These are phyloP conservation scores for Scheffersomyces lignicola DNA, from an alignment of 1,139 yeast genomes.

Conservation along the genomic window DNA sequence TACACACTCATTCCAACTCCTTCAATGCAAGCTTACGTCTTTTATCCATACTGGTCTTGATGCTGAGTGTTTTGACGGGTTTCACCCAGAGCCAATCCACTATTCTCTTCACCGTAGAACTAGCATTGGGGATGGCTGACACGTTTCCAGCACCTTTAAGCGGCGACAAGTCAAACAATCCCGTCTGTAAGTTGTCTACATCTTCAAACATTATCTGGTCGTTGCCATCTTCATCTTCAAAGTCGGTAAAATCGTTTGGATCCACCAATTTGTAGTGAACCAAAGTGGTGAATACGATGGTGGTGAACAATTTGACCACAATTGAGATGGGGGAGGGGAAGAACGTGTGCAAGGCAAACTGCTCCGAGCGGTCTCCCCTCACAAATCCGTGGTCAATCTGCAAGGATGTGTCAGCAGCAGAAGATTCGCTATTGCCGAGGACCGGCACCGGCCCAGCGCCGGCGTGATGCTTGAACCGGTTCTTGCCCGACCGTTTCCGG, in stretches of 20 bases:
- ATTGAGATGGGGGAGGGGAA: constrained; percentile 44
- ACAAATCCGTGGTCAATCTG: constrained; percentile 24
- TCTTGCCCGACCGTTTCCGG: constrained; percentile 18
- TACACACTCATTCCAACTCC: constrained; percentile 34
- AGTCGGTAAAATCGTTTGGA: constrained; percentile 24
- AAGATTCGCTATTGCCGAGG: constrained; percentile 5
- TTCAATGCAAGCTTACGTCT: constrained; percentile 44
- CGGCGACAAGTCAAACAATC: constrained; percentile 42
- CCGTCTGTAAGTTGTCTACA: constrained; percentile 31
- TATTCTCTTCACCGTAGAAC: constrained; percentile 19
- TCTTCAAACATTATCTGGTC: constrained; percentile 26
- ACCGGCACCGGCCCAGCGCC: constrained; percentile 6
- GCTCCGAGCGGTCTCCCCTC: constrained; percentile 43
- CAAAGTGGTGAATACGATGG: constrained; percentile 18
- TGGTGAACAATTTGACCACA: constrained; percentile 22
- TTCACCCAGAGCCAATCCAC: constrained; percentile 28
- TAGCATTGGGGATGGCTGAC: constrained; percentile 27
- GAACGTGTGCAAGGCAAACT: constrained; percentile 43
- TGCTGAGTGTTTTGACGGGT: constrained; percentile 13
- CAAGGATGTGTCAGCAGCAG: constrained; percentile 12
- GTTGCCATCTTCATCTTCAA: constrained; percentile 22
- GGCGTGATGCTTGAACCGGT: constrained; percentile 17
- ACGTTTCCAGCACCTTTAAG: constrained; percentile 41
- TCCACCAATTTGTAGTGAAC: constrained; percentile 27
- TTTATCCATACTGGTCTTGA: constrained; percentile 35